Conservation (phyloP, 257 asterid genomes). For the Verbascum thapsus region DNA sequence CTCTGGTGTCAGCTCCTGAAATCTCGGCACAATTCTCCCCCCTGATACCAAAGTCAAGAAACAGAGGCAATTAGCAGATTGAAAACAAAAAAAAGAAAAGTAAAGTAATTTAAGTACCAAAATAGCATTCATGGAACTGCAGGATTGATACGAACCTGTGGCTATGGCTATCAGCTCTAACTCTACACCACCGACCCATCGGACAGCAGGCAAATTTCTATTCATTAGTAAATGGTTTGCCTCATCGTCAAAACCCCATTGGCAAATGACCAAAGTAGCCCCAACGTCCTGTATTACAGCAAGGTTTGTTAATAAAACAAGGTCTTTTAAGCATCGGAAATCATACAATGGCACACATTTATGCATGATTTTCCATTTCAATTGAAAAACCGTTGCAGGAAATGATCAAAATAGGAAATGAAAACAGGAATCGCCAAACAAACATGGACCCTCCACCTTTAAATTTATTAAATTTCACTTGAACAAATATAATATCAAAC, state of each 20-base stretch:
- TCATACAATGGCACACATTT: neutral
- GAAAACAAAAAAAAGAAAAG: neutral
- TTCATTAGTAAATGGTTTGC: constrained; percentile 95
- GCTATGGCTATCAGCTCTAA: constrained; percentile 95
- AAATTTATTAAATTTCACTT: neutral
- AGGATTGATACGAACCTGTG: constrained; percentile 60
- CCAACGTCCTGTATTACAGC: constrained; percentile 80
- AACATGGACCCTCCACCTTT: neutral
- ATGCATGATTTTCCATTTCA: neutral
- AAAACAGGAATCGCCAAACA: neutral
- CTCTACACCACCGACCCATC: constrained; percentile 99
- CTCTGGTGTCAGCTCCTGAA: constrained; percentile 90
- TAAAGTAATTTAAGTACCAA: neutral
- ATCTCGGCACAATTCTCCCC: constrained; percentile 98
- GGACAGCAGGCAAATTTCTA: constrained; percentile 88
- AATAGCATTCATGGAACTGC: constrained; percentile 15
- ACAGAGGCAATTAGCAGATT: constrained; percentile 13
- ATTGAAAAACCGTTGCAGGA: neutral
- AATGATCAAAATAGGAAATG: neutral
- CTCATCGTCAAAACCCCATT: constrained; percentile 99
- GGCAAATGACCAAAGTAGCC: constrained; percentile 92
- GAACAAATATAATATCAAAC: constrained; percentile 11
- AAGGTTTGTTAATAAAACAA: constrained; percentile 21
- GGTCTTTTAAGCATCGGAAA: constrained; percentile 9
- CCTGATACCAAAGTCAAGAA: constrained; percentile 46